Evolutionary conservation across 1,284 basidiomycete species (phyloP), one percentile per base, ranked within the genome.

Genomic region (Malassezia cuniculi): DNA sequence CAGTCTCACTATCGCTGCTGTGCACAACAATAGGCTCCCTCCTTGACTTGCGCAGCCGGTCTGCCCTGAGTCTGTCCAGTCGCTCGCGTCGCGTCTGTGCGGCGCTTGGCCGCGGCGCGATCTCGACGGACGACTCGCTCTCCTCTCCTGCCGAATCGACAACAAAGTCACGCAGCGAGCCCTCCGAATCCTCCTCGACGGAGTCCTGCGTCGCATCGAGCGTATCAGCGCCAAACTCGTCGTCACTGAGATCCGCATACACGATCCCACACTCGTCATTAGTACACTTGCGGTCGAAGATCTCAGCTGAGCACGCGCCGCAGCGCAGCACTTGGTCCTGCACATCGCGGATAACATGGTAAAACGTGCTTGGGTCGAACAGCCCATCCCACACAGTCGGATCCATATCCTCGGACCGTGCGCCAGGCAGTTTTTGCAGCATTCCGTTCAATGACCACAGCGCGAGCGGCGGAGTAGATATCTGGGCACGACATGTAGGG

Each of bases 401-500:
- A 26, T 31, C 21, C 4, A 31, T 27, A 6, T 33, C 30, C 10
- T 35, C 16, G 10, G 27, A 14, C 11, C 45, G 3, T 14, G 26
- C 12, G 36, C 35, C 41, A 30, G 48, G 53, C 3, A 50, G 42
- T 36, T 46, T 50, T 17, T 55, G 55, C 4, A 62, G 36, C 41
- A 63, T 54, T 25, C 50, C 50, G 14, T 57, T 39, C 31, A 65
- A 41, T 16, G 55, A 21, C 39, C 44, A 65, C 8, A 65, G 43
- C 29, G 60, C 61, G 36, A 55, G 46, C 4, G 61, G 61, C 5
- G 50, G 42, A n/a, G 48, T 46, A 5, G 36, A 35, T 6, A 65
- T 51, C 22, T 56, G 49, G 22, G 51, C 48, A 4, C 61, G 55
- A 41, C 61, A 65, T 5, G 50, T 50, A 2, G 61, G 61, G 31